Conservation (phyloP, 2,329 filamentous ascomycete species). For the Ilyonectria mors-panacis region DNA sequence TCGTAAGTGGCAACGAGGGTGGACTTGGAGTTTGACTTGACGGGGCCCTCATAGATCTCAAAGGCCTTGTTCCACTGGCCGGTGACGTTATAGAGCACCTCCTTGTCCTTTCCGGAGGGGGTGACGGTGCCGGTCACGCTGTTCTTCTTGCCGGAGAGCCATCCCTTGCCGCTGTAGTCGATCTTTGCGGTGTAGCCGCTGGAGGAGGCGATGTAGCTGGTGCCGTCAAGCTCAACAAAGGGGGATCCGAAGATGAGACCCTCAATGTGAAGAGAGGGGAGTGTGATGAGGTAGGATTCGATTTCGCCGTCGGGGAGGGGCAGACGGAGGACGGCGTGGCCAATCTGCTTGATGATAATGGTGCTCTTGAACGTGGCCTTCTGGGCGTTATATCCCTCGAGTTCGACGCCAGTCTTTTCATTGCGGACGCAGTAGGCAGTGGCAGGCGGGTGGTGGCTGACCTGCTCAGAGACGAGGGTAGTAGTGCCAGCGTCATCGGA, state of each 20-base stretch:
- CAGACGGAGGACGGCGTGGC: constrained; percentile 87
- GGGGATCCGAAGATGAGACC: constrained; percentile 89
- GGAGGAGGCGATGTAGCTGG: constrained; percentile 87
- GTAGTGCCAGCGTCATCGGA: constrained; percentile 86
- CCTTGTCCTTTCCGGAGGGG: constrained; percentile 78
- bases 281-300: constrained; percentile 90
- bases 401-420: constrained; percentile 81
- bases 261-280: constrained; percentile 93
- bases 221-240: constrained; percentile 91
- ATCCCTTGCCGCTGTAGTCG: constrained; percentile 94
- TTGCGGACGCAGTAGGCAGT: constrained; percentile 97
- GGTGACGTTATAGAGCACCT: constrained; percentile 83
- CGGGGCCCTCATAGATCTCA: constrained; percentile 77
- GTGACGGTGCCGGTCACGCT: constrained; percentile 84
- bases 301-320: constrained; percentile 62
- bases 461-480: constrained; percentile 92
- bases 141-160: constrained; percentile 97
- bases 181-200: constrained; percentile 91
- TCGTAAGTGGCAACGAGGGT: constrained; percentile 73
- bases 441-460: constrained; percentile 93
- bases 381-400: constrained; percentile 95
- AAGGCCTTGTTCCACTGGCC: constrained; percentile 94
- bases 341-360: constrained; percentile 95
- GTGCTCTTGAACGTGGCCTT: constrained; percentile 95
- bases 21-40: constrained; percentile 64